Evolutionary conservation across 208 protist genomes (phyloP), one percentile per base, ranked within the genome.

Genomic region (Acanthamoeba sp.): DNA sequence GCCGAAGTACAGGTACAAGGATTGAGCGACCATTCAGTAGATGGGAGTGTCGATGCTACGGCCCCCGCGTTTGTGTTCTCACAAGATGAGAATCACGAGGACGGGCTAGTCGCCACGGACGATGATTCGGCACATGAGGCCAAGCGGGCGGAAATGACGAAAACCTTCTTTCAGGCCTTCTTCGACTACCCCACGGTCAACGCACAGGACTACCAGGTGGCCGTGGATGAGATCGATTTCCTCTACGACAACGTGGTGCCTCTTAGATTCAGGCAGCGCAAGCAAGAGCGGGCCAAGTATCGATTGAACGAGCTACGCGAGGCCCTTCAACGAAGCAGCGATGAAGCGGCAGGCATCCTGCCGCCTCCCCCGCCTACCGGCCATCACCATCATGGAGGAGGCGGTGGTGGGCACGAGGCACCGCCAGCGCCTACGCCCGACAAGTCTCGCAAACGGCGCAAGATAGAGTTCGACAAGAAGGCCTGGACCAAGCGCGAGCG

Each of bases 401-500:
- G 52, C 52, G 52, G 12, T 50, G 45, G 45, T 50, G 45, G n/a
- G 27, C 64, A 71, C 29, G 29, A 71, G 7, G 64, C 27, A 18
- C 22, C 40, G 12, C 73, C 34, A 12, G 16, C 7, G 38, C 20
- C 34, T 9, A 0, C 27, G 12, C 73, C 20, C 14, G 38, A 82
- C 22, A 42, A 82, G 73, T 50, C 76, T 6, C 76, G 76, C 48
- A 85, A 85, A 45, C 18, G 48, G 38, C 76, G 76, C 76, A 85
- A 59, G 76, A 85, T 85, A 40, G 42, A 85, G 27, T 85, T 85
- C 76, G 76, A 85, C 48, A 85, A 85, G 76, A 85, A 85, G 48
- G 76, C 45, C 42, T 85, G 76, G 76, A 85, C 4, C n/a, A 32
- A 36, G 48, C 76, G 76, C 42, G 76, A 85, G 76, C 38, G 76